phyloP scores from a whole-genome alignment of 768 basidiomycete species.

The Hypsizygus marmoreus region DNA sequence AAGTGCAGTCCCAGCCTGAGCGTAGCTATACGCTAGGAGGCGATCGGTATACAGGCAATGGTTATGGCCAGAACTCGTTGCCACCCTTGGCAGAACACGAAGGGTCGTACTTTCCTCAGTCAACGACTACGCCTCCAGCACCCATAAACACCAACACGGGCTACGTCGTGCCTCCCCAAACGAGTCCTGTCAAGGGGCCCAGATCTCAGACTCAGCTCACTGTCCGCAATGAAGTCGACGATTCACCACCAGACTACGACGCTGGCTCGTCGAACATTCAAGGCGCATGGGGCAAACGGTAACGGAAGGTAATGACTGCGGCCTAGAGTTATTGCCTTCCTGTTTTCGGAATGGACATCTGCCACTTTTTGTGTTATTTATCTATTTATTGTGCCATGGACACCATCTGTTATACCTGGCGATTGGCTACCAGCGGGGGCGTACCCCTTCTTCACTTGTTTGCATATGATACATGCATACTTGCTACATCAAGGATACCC shows the following conservation, averaged over 20 bases:
- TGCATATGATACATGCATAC: background rate
- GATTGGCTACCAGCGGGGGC: too few relatives aligned
- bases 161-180: constrained; percentile 21
- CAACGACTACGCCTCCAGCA: constrained; percentile 33
- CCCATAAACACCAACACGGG: constrained; percentile 40
- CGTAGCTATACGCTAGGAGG: constrained; percentile 61
- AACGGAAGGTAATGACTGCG: background rate
- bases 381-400: too few relatives aligned
- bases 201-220: constrained; percentile 32
- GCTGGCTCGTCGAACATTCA: constrained; percentile 46
- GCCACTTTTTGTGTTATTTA: too few relatives aligned
- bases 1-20: constrained; percentile 34
- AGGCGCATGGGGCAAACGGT: constrained; percentile 57
- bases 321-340: background rate
- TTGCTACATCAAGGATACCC: background rate
- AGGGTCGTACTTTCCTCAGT: constrained; percentile 23
- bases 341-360: background rate
- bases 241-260: constrained; percentile 71
- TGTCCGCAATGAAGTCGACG: constrained; percentile 39
- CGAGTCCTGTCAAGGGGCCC: constrained; percentile 47
- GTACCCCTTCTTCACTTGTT: too few relatives aligned
- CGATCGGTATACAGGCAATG: constrained; percentile 47
- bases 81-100: constrained; percentile 34
- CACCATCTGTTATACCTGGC: too few relatives aligned
- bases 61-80: constrained; percentile 34